Evolutionary conservation across 2,329 filamentous ascomycete species (phyloP).

Genomic region (Cryphonectria parasitica): DNA sequence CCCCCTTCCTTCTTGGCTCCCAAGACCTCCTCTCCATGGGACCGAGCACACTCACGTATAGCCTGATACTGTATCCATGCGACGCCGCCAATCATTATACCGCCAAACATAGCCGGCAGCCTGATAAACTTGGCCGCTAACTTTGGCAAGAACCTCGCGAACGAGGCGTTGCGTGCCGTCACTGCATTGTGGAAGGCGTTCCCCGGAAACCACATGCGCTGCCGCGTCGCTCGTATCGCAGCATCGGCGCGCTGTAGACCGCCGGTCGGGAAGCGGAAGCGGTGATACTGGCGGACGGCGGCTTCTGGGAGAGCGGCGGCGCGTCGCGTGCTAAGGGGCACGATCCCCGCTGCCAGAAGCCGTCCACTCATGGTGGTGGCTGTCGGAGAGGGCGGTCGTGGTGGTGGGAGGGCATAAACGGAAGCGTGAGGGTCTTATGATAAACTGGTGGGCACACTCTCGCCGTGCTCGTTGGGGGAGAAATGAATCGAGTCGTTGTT

Average conservation of each 20-base stretch:
- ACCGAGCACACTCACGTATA: slow-evolving; percentile 61
- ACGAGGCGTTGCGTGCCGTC: slow-evolving; percentile 65
- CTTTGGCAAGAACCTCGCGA: slow-evolving; percentile 74
- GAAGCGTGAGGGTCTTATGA: slow-evolving; percentile 3
- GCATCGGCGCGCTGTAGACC: slow-evolving; percentile 71
- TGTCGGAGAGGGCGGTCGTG: slow-evolving; percentile 22
- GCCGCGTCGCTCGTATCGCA: slow-evolving; percentile 62
- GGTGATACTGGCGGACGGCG: slow-evolving; percentile 56
- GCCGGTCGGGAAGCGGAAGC: slow-evolving; percentile 69
- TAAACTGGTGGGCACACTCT: not conserved
- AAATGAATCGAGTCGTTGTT: slow-evolving; percentile 7
- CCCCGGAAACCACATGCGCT: slow-evolving; percentile 75
- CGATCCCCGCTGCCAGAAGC: slow-evolving; percentile 74
- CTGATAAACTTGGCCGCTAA: slow-evolving; percentile 88
- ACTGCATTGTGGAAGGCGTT: slow-evolving; percentile 85
- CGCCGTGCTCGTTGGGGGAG: not conserved
- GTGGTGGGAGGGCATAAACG: slow-evolving; percentile 28
- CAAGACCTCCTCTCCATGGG: not conserved
- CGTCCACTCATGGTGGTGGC: slow-evolving; percentile 67
- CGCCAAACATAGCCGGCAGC: slow-evolving; percentile 89
- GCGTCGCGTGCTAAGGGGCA: slow-evolving; percentile 65
- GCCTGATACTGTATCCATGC: slow-evolving; percentile 98
- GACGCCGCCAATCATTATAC: slow-evolving; percentile 80
- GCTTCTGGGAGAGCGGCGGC: slow-evolving; percentile 45
- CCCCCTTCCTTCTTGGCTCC: too few relatives aligned